These are phyloP conservation scores for Plasmodium malariae DNA, from an alignment of 169 alveolate genomes.

Conservation along the genomic window DNA sequence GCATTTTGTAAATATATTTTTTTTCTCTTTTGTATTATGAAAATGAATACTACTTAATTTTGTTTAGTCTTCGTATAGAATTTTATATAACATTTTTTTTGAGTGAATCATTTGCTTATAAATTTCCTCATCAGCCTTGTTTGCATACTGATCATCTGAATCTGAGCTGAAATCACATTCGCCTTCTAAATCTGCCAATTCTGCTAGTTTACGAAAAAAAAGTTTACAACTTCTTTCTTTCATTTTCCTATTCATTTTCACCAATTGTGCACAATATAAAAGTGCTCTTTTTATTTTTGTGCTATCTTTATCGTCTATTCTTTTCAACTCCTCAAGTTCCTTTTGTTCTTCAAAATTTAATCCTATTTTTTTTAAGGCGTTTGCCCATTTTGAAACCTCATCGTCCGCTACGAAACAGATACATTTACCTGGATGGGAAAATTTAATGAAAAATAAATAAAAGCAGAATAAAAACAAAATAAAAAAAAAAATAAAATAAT, in stretches of 20 bases:
- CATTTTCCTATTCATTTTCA: slow-evolving; percentile 37
- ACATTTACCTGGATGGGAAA: slow-evolving; percentile 36
- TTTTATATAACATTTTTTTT: slow-evolving; percentile 40
- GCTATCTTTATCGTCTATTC: slow-evolving; percentile 5
- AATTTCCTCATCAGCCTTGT: slow-evolving; percentile 22
- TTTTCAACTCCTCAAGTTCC: slow-evolving; percentile 38
- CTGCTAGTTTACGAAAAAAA: slow-evolving; percentile 32
- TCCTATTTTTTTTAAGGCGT: slow-evolving; percentile 47
- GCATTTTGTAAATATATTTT: not conserved
- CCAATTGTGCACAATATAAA: slow-evolving; percentile 34
- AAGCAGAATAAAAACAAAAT: not conserved
- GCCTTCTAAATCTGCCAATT: slow-evolving; percentile 53
- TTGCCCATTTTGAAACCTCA: slow-evolving; percentile 36
- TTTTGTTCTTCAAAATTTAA: slow-evolving; percentile 31
- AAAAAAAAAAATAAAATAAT: slow-evolving; percentile 20
- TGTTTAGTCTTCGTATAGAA: slow-evolving; percentile 8
- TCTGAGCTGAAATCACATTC: slow-evolving; percentile 52
- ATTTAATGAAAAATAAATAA: too few relatives aligned
- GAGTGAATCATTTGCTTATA: slow-evolving; percentile 21
- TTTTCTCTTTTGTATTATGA: not conserved
- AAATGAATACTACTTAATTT: not conserved
- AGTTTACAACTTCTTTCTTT: slow-evolving; percentile 17
- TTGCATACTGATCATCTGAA: slow-evolving; percentile 22
- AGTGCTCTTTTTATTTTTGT: slow-evolving; percentile 34
- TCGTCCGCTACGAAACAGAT: slow-evolving; percentile 62